Evolutionary conservation across 768 basidiomycete species (phyloP).

Genomic region (Cyclocybe aegerita): DNA sequence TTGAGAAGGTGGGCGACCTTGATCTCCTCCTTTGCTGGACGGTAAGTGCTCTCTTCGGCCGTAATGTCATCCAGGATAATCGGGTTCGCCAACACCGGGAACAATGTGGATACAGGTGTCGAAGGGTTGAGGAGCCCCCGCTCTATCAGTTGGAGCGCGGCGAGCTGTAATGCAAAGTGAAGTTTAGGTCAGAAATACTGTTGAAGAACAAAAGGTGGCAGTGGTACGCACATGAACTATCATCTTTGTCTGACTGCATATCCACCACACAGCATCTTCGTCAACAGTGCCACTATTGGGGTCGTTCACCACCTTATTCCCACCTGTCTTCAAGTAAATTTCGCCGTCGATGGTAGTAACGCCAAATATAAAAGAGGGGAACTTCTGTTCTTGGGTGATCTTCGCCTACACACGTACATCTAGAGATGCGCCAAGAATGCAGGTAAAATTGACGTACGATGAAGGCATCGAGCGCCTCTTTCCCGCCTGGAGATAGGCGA

Average conservation of each 20-base stretch:
- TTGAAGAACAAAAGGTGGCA: not conserved
- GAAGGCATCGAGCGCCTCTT: constrained; percentile 9
- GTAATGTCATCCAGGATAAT: constrained; percentile 18
- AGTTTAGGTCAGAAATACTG: not conserved
- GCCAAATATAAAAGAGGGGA: constrained; percentile 27
- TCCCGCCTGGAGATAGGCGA: constrained; percentile 8
- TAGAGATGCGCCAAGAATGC: not conserved
- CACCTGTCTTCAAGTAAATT: constrained; percentile 23
- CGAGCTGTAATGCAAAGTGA: constrained; percentile 17
- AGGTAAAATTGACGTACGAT: not conserved
- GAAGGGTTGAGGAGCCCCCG: constrained; percentile 23
- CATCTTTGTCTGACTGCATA: constrained; percentile 38
- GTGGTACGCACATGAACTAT: constrained; percentile 25
- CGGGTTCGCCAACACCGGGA: constrained; percentile 26
- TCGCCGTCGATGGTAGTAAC: constrained; percentile 26
- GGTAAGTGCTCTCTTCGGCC: constrained; percentile 11
- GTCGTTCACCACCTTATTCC: constrained; percentile 22
- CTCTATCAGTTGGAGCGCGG: constrained; percentile 31
- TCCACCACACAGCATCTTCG: constrained; percentile 30
- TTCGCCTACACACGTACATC: constrained; percentile 2
- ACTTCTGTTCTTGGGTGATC: constrained; percentile 11
- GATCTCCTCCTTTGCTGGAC: constrained; percentile 21
- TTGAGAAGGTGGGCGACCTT: constrained; percentile 29
- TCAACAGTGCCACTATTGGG: constrained; percentile 21
- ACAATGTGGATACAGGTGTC: constrained; percentile 21